Base-by-base conservation (phyloP, 306 rosid genomes). In the Quercus alba region DNA sequence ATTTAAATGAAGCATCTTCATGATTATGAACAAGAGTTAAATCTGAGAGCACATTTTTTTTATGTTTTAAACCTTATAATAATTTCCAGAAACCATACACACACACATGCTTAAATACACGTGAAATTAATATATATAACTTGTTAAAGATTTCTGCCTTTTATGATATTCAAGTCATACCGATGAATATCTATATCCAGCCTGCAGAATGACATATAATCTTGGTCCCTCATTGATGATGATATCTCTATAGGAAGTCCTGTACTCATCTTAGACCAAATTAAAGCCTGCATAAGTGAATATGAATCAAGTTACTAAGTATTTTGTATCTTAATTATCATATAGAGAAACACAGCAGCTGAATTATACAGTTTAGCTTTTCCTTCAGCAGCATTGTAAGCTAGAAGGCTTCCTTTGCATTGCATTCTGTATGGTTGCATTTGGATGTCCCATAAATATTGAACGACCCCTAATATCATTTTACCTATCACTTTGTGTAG, bases 201-300 rank as follows among this genome's bases (percentile, higher is more conserved):
- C 89, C 95, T 85, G 90, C 95, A 94, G 86, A 93, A 94, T 73
- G 97, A 78, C 78, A 30, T 79, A 78, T 87, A 91, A 83, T 55
- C 88, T 87, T 91, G 99, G 74, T 86, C 89, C 83, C 70, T 86
- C 99, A 94, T 93, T 76, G 99, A 86, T 67, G 99, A 94, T 55
- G 85, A 84, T 72, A 94, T 91, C 85, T 93, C 97, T 84, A 94
- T 93, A 46, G 97, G 99, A 82, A 94, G 99, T 73, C 99, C 97
- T 0, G 99, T 93, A 82, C 99, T 94, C 99, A 94, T 94, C 86
- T 94, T 94, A 68, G 99, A 94, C 99, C 99, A 94, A 81, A 94
- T 94, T 81, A 94, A 82, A 75, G 99, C 99, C 99, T 93, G 91
- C 78, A 83, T 38, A 73, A 66, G 72, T 38, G 49, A 75, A 77